Evolutionary conservation across 108 stramenopile genomes (phyloP).

Genomic region (Cylindrotheca fusiformis): DNA sequence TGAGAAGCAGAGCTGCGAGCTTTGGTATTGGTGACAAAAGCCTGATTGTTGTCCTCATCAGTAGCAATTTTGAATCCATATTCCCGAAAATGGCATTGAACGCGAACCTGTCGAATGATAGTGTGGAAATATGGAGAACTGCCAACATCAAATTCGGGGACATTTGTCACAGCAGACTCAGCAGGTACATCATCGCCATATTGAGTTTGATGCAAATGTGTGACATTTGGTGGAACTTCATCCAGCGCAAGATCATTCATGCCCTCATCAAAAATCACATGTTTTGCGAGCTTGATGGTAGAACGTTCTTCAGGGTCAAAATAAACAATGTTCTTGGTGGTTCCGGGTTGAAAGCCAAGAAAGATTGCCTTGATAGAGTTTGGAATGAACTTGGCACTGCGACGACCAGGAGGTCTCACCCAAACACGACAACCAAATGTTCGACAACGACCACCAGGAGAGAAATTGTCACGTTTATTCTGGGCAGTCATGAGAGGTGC

Average conservation of each 20-base stretch:
- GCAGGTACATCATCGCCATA: not conserved
- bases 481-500: too few relatives aligned
- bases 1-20: not conserved
- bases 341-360: too few relatives aligned
- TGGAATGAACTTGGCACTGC: too few relatives aligned
- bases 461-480: too few relatives aligned
- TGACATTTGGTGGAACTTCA: too few relatives aligned
- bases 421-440: too few relatives aligned
- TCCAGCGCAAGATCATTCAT: conserved; percentile 50
- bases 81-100: too few relatives aligned
- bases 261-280: conserved; percentile 42
- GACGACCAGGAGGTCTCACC: conserved; percentile 15
- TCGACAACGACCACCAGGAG: conserved; percentile 23
- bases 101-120: too few relatives aligned
- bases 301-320: conserved; percentile 11
- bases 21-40: not conserved
- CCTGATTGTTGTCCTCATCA: not conserved
- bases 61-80: not conserved
- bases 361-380: too few relatives aligned
- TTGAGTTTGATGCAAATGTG: conserved; percentile 5
- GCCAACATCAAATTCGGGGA: too few relatives aligned
- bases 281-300: conserved; percentile 25
- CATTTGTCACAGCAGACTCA: too few relatives aligned
- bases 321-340: conserved; percentile 20
- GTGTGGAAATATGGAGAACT: too few relatives aligned